Evolutionary conservation across 805 yeast genomes (phyloP).

Genomic region (Saccharomycopsis sp.): DNA sequence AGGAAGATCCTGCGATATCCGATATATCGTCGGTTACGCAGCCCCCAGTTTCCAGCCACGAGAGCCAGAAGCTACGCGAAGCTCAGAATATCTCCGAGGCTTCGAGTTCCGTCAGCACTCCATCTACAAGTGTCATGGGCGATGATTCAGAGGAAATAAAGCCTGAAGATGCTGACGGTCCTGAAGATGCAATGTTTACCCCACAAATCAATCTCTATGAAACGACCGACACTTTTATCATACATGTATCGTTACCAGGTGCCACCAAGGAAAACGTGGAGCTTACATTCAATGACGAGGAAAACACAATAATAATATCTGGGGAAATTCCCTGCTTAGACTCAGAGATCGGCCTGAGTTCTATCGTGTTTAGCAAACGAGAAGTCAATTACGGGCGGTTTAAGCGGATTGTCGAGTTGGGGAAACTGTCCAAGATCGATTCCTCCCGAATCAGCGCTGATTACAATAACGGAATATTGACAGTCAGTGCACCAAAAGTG

Average conservation of each 20-base stretch:
- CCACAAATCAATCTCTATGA: background rate
- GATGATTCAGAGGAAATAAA: background rate
- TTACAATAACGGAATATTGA: background rate
- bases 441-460: background rate
- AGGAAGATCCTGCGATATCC: background rate
- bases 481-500: background rate
- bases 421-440: background rate
- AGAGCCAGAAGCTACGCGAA: background rate
- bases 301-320: background rate
- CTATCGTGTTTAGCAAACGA: background rate
- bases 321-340: conserved; percentile 57
- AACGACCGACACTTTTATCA: background rate
- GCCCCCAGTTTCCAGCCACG: background rate
- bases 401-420: background rate
- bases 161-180: background rate
- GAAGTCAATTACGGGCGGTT: background rate
- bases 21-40: background rate
- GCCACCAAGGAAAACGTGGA: background rate
- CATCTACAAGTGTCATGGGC: background rate
- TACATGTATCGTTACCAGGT: background rate
- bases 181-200: background rate
- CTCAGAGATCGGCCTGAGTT: background rate
- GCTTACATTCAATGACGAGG: background rate
- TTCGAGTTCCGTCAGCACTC: background rate
- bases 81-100: background rate